Evolutionary conservation across 129 eudicot genomes (phyloP), one percentile per base, ranked within the genome.

Genomic region (Flaveria ramosissima): DNA sequence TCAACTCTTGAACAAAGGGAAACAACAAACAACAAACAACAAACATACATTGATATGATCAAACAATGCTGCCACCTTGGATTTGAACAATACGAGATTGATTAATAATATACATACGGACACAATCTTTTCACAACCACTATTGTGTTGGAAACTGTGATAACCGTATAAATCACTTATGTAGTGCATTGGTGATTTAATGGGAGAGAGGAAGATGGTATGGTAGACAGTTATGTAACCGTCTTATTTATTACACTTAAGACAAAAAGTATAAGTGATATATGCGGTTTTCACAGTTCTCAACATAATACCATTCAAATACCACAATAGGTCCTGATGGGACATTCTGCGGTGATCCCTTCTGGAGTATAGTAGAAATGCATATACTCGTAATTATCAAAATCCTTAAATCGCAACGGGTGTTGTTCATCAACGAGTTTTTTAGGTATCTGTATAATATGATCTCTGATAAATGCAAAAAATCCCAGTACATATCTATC

Each of bases 311-410:
- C 32, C 2, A 61, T 17, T 74, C 66, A 79, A 62, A 83, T 51
- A 57, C 87, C 87, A 79, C 87, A 83, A 60, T 83, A 79, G 41
- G 75, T 61, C 48, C 62, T 79, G 50, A 83, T 70, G 32, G 87
- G 59, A 42, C 74, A 79, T 24, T 75, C 76, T 4, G 87, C 70
- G 42, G 39, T 53, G 70, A 14, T 52, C 65, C 87, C 87, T 75
- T 83, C 87, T 12, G 57, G 53, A 13, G 87, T 74, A 55, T 75
- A 55, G 32, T 74, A 79, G 78, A 36, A 83, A 41, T 79, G 43
- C 48, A 83, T 62, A 39, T 60, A 83, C 27, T 83, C 79, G 84
- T 83, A 84, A 77, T 87, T 79, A 74, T 87, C 86, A 70, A 87
- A 82, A 24, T 85, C 76, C 78, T 77, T 24, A 24, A 66, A 87